Evolutionary conservation across 495 filamentous ascomycete genomes (phyloP).

Genomic region (Sabuloglossum arenarium): DNA sequence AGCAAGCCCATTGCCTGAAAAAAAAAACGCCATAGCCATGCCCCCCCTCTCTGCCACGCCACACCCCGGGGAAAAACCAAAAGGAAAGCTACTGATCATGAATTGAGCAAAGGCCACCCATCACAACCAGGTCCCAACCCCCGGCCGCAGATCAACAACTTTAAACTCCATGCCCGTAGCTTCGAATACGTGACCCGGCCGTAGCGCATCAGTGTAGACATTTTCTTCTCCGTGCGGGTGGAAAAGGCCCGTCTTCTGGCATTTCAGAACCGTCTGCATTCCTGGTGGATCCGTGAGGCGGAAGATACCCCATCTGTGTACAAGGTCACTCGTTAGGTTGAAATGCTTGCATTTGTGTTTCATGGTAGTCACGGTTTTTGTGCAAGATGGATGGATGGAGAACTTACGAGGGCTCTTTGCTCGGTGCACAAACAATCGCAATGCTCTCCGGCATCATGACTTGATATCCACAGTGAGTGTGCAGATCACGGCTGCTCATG

Average conservation of each 20-base stretch:
- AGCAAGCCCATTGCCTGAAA: too few relatives aligned
- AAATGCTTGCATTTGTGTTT: too few relatives aligned
- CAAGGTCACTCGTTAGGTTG: too few relatives aligned
- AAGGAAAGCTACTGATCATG: too few relatives aligned
- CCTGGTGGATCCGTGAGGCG: constrained; percentile 85
- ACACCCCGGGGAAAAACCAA: too few relatives aligned
- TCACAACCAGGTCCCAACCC: not conserved
- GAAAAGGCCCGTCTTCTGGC: constrained; percentile 55
- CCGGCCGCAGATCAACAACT: constrained; percentile 52
- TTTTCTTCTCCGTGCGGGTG: constrained; percentile 54
- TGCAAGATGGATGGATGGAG: not conserved
- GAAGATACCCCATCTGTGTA: constrained; percentile 65
- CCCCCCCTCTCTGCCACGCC: too few relatives aligned
- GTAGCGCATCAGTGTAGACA: constrained; percentile 67
- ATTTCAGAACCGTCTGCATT: constrained; percentile 54
- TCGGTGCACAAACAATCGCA: constrained; percentile 89
- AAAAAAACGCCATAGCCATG: not conserved
- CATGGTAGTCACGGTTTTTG: not conserved
- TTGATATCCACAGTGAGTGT: constrained; percentile 86
- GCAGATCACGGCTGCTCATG: constrained; percentile 83
- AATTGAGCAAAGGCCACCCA: too few relatives aligned
- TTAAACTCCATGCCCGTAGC: constrained; percentile 51
- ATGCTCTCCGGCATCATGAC: constrained; percentile 88
- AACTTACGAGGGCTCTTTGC: constrained; percentile 48
- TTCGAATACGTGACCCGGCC: constrained; percentile 75